Evolutionary conservation across 371 early-diverging fungal genomes (phyloP).

Genomic region (Mucor velutinosus): DNA sequence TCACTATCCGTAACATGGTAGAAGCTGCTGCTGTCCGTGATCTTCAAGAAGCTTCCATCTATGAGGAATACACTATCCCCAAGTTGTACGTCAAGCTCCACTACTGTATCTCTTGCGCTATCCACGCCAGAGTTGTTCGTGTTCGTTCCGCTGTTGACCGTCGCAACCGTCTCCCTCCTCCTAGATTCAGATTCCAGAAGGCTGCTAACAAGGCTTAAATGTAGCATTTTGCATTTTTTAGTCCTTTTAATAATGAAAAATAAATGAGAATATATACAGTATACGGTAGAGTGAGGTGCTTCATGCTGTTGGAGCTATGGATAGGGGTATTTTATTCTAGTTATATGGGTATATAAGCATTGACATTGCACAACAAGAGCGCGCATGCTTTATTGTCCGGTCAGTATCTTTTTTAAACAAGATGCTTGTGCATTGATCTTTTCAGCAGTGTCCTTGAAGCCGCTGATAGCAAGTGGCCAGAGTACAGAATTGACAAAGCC

Average conservation of each 20-base stretch:
- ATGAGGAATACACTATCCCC: conserved; percentile 94
- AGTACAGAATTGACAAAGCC: neutral
- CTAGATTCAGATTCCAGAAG: conserved; percentile 81
- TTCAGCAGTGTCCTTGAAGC: neutral
- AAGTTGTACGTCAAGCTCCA: conserved; percentile 98
- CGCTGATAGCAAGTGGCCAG: neutral
- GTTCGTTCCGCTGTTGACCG: conserved; percentile 92
- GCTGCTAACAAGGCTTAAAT: conserved; percentile 37
- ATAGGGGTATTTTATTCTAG: neutral
- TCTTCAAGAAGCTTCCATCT: conserved; percentile 95
- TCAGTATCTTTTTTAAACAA: neutral
- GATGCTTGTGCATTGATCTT: neutral
- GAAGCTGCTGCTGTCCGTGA: conserved; percentile 98
- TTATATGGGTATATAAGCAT: neutral
- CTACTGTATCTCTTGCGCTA: conserved; percentile 99
- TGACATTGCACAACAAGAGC: neutral
- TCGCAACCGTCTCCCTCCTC: conserved; percentile 93
- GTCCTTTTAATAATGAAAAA: neutral
- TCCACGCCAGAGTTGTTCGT: conserved; percentile 97
- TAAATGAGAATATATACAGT: neutral
- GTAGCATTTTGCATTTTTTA: neutral
- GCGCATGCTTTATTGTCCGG: neutral
- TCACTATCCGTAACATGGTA: conserved; percentile 97
- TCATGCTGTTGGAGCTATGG: too few species aligned
- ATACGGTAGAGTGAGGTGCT: too few species aligned